Evolutionary conservation across 2,329 filamentous ascomycete species (phyloP), one percentile per base, ranked within the genome.

Genomic region (Chaetomium olivaceum): DNA sequence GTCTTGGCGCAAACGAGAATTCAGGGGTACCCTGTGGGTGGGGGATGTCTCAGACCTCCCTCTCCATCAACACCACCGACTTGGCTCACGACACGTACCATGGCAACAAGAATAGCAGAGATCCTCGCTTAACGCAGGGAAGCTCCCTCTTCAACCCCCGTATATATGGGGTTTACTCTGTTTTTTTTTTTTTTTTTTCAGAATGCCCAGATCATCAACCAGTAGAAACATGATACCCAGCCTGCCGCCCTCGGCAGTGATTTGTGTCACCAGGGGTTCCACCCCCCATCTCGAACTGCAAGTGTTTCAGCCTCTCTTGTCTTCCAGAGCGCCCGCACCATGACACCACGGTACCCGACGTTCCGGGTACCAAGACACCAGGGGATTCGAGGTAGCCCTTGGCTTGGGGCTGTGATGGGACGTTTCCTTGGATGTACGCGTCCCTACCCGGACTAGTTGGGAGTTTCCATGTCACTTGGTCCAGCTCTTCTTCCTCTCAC

Each of bases 291-390:
- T 67, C 61, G 61, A 62, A 67, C 65, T 54, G 11, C 9, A 51
- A 51, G 36, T 60, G 65, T 67, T 67, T 67, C 65, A 67, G 65
- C 52, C 46, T 61, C 56, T 58, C 50, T 19, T 61, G 31, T 48
- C 46, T 11, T 25, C 25, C 33, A 50, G 11, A 48, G 48, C 29
- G 43, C 59, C 56, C 59, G 21, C 23, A 21, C 25, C 3, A 16
- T 61, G 61, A 27, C 23, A 21, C 25, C 3, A 16, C 64, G 61
- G 57, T 58, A 55, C 43, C 36, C 19, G 39, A 16, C 5, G 46
- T 43, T 56, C 65, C 58, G 65, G 25, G 33, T 7, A 43, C 39
- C 39, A 43, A 43, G 39, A 52, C 19, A 50, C 55, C 19, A 58
- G 39, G 39, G 62, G 23, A 67, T 64, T 67, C 48, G 36, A 60